Conservation (phyloP, 345 rosid species). For the Gossypium thurberi region DNA sequence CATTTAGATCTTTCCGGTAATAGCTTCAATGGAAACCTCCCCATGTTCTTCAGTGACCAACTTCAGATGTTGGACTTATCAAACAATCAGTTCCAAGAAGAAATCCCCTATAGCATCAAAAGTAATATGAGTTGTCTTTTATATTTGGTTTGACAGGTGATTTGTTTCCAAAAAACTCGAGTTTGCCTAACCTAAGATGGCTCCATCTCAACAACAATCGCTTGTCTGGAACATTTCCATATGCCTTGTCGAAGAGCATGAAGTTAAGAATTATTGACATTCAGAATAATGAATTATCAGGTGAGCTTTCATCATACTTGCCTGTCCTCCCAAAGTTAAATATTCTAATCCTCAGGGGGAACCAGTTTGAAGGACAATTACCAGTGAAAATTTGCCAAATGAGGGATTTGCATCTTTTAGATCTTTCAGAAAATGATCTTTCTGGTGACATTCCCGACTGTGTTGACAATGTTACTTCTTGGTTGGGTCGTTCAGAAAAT, state of each 20-base stretch:
- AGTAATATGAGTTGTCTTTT: constrained; percentile 11
- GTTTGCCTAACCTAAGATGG: not conserved
- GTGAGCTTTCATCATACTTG: constrained; percentile 9
- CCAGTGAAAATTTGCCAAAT: constrained; percentile 11
- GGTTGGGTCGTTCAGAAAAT: not conserved
- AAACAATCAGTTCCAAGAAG: not conserved
- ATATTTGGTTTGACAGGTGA: constrained; percentile 10
- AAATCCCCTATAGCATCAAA: not conserved
- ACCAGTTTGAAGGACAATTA: constrained; percentile 3
- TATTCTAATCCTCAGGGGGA: not conserved
- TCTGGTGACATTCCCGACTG: constrained; percentile 17
- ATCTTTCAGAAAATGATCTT: constrained; percentile 9
- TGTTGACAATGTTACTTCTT: constrained; percentile 10
- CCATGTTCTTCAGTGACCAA: not conserved
- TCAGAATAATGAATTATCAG: constrained; percentile 6
- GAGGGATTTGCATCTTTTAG: not conserved
- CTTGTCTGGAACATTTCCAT: not conserved
- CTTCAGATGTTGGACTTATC: constrained; percentile 1
- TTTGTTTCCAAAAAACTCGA: constrained; percentile 3
- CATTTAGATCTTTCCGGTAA: not conserved
- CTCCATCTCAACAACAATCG: constrained; percentile 1
- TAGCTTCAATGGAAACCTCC: not conserved
- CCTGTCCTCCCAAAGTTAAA: not conserved
- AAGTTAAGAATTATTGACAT: not conserved
- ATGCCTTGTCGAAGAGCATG: not conserved